Evolutionary conservation across 2,329 filamentous ascomycete genomes (phyloP).

Genomic region (Cladosporium velox): DNA sequence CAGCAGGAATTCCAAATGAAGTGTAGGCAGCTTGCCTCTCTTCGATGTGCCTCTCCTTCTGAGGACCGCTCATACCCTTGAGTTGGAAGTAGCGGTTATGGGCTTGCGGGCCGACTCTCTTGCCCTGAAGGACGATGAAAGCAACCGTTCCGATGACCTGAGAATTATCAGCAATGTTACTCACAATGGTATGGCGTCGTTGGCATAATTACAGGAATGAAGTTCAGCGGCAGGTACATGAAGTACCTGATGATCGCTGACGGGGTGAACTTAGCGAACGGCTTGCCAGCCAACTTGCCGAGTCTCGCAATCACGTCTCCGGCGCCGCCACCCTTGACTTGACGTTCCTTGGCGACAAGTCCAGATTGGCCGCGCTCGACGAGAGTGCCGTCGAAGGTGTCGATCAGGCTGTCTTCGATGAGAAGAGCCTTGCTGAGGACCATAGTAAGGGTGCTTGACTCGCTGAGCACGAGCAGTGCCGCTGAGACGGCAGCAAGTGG

Average conservation of each 20-base stretch:
- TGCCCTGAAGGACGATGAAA: slow-evolving; percentile 73
- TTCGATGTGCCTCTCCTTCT: slow-evolving; percentile 69
- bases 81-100: slow-evolving; percentile 81
- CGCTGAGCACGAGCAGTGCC: slow-evolving; percentile 62
- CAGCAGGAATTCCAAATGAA: slow-evolving; percentile 80
- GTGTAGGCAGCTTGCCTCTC: slow-evolving; percentile 76
- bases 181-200: not conserved
- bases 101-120: slow-evolving; percentile 55
- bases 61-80: slow-evolving; percentile 72
- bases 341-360: slow-evolving; percentile 73
- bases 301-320: slow-evolving; percentile 57
- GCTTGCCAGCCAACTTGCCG: slow-evolving; percentile 59
- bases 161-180: slow-evolving; percentile 26
- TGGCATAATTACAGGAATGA: slow-evolving; percentile 62
- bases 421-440: slow-evolving; percentile 69
- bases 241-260: slow-evolving; percentile 72
- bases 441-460: slow-evolving; percentile 53
- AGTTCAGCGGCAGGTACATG: slow-evolving; percentile 87
- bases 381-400: slow-evolving; percentile 80
- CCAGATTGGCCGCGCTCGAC: slow-evolving; percentile 56
- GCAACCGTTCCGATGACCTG: slow-evolving; percentile 74
- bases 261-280: slow-evolving; percentile 55
- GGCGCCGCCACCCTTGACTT: slow-evolving; percentile 60
- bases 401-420: slow-evolving; percentile 77
- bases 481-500: slow-evolving; percentile 76